phyloP scores from a whole-genome alignment of 2,329 filamentous ascomycete genomes.

The Decorospora gaudefroyi region DNA sequence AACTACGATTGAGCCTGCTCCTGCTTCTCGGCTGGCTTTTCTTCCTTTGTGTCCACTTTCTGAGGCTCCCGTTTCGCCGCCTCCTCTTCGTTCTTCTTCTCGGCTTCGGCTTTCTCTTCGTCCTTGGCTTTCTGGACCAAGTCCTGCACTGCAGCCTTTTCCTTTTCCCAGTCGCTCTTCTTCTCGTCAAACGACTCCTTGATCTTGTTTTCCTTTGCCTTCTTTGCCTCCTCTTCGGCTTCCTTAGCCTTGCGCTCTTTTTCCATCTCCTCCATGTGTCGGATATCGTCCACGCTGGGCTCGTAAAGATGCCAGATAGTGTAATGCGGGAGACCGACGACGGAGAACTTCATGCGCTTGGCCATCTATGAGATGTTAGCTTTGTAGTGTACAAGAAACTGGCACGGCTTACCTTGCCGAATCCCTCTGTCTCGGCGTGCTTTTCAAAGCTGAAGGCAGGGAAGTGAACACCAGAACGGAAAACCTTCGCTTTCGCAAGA shows the following conservation, averaged over 20 bases:
- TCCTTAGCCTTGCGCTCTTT: conserved; percentile 79
- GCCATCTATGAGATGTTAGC: conserved; percentile 72
- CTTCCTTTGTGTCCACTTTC: conserved; percentile 35
- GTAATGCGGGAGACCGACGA: conserved; percentile 94
- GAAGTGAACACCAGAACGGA: conserved; percentile 93
- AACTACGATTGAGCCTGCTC: conserved; percentile 6
- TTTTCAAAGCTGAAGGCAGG: conserved; percentile 98
- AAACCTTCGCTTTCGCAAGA: conserved; percentile 91
- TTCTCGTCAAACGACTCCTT: conserved; percentile 79
- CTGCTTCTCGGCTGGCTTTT: conserved; percentile 24
- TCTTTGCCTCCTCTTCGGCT: conserved; percentile 74
- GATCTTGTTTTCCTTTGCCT: conserved; percentile 74
- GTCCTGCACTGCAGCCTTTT: conserved; percentile 78
- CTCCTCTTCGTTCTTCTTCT: conserved; percentile 61
- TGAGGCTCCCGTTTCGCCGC: conserved; percentile 35
- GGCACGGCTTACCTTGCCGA: conserved; percentile 77
- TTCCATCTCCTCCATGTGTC: conserved; percentile 99
- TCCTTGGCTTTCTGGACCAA: conserved; percentile 62
- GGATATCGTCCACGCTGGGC: conserved; percentile 95
- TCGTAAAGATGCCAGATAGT: conserved; percentile 99
- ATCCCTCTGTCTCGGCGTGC: conserved; percentile 97
- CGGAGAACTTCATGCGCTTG: conserved; percentile 91
- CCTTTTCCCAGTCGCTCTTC: conserved; percentile 83
- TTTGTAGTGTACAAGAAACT: neutral
- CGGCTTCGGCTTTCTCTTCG: conserved; percentile 44